Conservation (phyloP, 352 stramenopile species). For the Phytophthora chlamydospora region DNA sequence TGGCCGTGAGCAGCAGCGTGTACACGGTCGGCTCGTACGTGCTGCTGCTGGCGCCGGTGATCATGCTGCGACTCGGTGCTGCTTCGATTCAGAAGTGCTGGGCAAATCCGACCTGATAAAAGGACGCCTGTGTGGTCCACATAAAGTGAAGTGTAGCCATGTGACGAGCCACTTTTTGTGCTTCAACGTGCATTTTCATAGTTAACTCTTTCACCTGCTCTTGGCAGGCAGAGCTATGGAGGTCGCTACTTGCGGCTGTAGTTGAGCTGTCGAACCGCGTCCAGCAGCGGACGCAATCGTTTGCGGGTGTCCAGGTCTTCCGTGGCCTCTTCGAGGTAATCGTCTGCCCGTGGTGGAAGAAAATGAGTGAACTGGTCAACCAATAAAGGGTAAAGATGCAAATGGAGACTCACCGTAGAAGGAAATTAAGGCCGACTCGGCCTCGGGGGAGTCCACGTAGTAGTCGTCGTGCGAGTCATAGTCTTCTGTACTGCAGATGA, state of each 20-base stretch:
- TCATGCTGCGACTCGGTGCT: conserved; percentile 17
- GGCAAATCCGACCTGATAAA: conserved; percentile 27
- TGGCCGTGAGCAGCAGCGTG: conserved; percentile 77
- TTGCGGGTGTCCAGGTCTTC: conserved; percentile 74
- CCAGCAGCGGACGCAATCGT: conserved; percentile 72
- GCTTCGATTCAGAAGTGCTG: conserved; percentile 17
- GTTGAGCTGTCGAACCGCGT: conserved; percentile 53
- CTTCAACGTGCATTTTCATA: no score
- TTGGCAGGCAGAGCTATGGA: no score
- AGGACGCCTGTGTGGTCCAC: conserved; percentile 2
- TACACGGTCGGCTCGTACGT: conserved; percentile 68
- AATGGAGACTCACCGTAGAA: conserved; percentile 50
- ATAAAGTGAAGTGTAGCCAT: conserved; percentile 16
- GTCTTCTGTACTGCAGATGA: conserved; percentile 86
- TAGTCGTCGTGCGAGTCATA: conserved; percentile 45
- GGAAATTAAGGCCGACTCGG: conserved; percentile 54
- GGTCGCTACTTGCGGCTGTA: conserved; percentile 33
- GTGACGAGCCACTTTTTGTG: conserved; percentile 13
- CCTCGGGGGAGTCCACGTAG: conserved; percentile 64
- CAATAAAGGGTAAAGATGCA: background rate
- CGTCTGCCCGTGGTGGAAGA: conserved; percentile 41
- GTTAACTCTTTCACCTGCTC: no score
- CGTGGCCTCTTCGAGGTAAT: conserved; percentile 67
- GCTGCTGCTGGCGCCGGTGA: conserved; percentile 28
- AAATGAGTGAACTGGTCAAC: background rate